Evolutionary conservation across 176 grass and related monocot genomes (phyloP), one percentile per base, ranked within the genome.

Genomic region (Rhipidocladum racemiflorum): DNA sequence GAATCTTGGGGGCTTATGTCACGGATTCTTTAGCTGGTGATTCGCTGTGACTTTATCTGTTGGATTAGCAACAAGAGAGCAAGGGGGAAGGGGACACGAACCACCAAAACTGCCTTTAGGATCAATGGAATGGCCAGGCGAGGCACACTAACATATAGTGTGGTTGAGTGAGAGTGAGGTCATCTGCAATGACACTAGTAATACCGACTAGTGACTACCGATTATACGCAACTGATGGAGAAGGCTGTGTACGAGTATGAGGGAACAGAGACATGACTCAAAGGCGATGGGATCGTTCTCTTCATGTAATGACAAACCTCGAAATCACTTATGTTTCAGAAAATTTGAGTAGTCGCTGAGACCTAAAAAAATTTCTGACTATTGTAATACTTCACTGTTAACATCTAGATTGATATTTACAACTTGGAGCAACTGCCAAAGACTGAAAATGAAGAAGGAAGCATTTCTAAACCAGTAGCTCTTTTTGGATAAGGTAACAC

Each of bases 41-140:
- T 90, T 92, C 70, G 83, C 25, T 51, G 20, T 13, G 38, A 79
- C 84, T 89, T 80, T 89, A 88, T 78, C 32, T 25, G 68, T 75
- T 68, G 87, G 83, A 92, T 83, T 86, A 70, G 73, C 83, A 75
- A 86, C 61, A 84, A 73, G 36, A 61, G 65, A 77, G 24, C 79
- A 70, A 70, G 35, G 35, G 45, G n/a, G 34, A 35, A 81, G 16
- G 56, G 36, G 77, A 76, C 72, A 89, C 55, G 73, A 16, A 77
- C 72, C 78, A 89, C 83, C 78, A 70, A 48, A 72, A 71, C 15
- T 76, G 7, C 71, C 77, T 85, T 85, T 89, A 11, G 1, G 56
- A n/a, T 76, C 34, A 29, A 85, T 82, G 83, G 77, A 81, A 85
- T 89, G 83, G 77, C 62, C 71, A 77, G 44, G 83, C 55, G 72